Conservation (phyloP, 192 early-diverging fungal species). For the Mortierella antarctica region DNA sequence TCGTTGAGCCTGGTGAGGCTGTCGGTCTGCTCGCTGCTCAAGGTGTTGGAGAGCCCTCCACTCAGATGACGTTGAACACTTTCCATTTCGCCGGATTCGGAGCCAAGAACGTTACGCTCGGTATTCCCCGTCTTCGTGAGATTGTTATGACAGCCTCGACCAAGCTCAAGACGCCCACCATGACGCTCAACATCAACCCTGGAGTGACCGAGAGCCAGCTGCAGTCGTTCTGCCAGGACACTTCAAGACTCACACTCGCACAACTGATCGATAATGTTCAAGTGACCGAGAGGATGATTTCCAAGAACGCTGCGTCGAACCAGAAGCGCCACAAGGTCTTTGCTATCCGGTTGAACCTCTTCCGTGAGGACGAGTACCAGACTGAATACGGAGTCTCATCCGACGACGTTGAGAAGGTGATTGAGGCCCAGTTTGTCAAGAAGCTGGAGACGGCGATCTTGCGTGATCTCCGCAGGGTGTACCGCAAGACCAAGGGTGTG, state of each 20-base stretch:
- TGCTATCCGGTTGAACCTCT: slow-evolving; percentile 86
- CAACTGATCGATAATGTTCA: slow-evolving; percentile 90
- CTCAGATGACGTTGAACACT: slow-evolving; percentile 99
- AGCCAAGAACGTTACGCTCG: slow-evolving; percentile 99
- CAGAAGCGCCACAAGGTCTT: slow-evolving; percentile 79
- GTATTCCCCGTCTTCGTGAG: slow-evolving; percentile 99
- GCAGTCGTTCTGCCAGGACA: slow-evolving; percentile 73
- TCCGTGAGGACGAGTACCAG: slow-evolving; percentile 80
- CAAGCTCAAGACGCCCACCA: slow-evolving; percentile 91
- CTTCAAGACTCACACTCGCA: slow-evolving; percentile 79
- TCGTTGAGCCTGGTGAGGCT: slow-evolving; percentile 97
- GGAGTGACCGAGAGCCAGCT: slow-evolving; percentile 74
- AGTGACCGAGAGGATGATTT: slow-evolving; percentile 80
- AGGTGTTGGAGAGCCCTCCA: slow-evolving; percentile 98
- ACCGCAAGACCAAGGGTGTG: slow-evolving; percentile 52
- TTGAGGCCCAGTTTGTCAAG: slow-evolving; percentile 81
- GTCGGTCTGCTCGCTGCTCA: slow-evolving; percentile 98
- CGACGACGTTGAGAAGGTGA: slow-evolving; percentile 74
- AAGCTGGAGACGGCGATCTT: slow-evolving; percentile 80
- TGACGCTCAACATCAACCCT: slow-evolving; percentile 84
- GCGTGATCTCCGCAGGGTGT: slow-evolving; percentile 77
- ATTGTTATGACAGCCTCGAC: slow-evolving; percentile 98
- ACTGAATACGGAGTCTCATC: slow-evolving; percentile 79
- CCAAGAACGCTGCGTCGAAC: slow-evolving; percentile 55
- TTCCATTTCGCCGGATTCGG: slow-evolving; percentile 98